Evolutionary conservation across 139 green algal genomes (phyloP), one percentile per base, ranked within the genome.

Genomic region (Chlorella sp.): DNA sequence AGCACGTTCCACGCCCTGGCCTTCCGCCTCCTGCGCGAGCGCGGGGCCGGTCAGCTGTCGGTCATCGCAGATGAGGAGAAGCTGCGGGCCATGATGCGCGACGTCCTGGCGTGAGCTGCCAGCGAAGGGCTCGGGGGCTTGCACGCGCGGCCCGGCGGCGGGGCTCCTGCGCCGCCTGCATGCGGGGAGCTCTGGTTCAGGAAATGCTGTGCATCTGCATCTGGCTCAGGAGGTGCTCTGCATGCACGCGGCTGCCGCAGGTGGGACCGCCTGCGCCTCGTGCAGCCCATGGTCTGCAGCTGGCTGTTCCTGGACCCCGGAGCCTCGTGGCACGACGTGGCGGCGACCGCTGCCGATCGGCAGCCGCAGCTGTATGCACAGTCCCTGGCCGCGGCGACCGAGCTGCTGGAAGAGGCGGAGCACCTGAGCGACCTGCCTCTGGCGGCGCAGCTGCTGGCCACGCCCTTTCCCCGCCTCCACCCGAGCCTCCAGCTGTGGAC

Each of bases 251-350:
- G 14, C 46, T 27, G 17, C 46, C 46, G 40, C 50, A 64, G 35
- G 8, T 74, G 69, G 69, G 69, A 75, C 11, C 8, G 69, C 19
- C 38, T 75, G 53, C 53, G 17, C 3, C 27, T 31, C 9, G 14
- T 75, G 51, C 51, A 41, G 4, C 12, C 27, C n/a, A 11, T 9
- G 17, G 29, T 66, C 27, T 21, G 38, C 38, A 40, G 38, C 53
- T 75, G 69, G 69, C 69, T 75, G 38, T 75, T 53, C 38, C 69
- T 75, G 51, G 27, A 35, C 0, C 53, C 51, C 14, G 42, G 38
- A 1, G 38, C 69, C 1, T 12, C 51, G 3, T 75, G 69, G 69
- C 19, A 38, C 8, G 53, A 66, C 6, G 12, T 75, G 3, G 53
- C 56, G 5, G 38, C 40, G 17, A 36, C 53, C 3, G 69, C 51